These are phyloP conservation scores for Exserohilum turcica DNA, from an alignment of 2,329 filamentous ascomycete genomes.

Conservation along the genomic window DNA sequence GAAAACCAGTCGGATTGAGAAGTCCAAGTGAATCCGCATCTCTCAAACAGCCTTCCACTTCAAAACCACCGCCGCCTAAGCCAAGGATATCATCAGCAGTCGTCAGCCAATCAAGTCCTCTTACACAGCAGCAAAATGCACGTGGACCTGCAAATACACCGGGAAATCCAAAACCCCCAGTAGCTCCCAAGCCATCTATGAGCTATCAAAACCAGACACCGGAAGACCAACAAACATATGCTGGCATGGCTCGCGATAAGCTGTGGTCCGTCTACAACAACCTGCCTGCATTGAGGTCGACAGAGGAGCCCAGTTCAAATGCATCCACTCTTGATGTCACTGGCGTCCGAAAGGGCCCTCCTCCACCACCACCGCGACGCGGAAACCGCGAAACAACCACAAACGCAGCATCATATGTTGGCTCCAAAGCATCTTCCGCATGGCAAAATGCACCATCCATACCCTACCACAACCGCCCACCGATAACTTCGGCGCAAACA, in stretches of 20 bases:
- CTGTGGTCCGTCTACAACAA: constrained; percentile 49
- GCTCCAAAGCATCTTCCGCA: constrained; percentile 43
- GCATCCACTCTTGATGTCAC: constrained; percentile 15
- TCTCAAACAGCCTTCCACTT: constrained; percentile 27
- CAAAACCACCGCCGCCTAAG: constrained; percentile 43
- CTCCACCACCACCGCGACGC: constrained; percentile 46
- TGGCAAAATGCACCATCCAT: constrained; percentile 44
- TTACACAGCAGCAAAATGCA: constrained; percentile 31
- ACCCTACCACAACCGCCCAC: constrained; percentile 34
- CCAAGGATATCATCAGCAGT: constrained; percentile 37
- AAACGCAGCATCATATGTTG: constrained; percentile 46
- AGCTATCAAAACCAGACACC: constrained; percentile 22
- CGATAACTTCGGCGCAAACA: constrained; percentile 20
- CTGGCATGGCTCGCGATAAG: constrained; percentile 47
- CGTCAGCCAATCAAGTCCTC: constrained; percentile 33
- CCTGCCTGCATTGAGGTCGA: constrained; percentile 43
- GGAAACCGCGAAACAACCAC: constrained; percentile 45
- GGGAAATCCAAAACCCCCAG: constrained; percentile 40
- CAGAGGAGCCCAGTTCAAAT: constrained; percentile 19
- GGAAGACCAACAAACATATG: constrained; percentile 41
- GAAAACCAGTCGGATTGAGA: constrained; percentile 46
- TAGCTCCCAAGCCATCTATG: constrained; percentile 33
- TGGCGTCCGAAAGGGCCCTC: constrained; percentile 30
- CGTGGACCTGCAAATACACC: constrained; percentile 35
- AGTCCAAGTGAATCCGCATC: constrained; percentile 39